phyloP scores from a whole-genome alignment of 306 rosid genomes.

The Heteromeles arbutifolia region DNA sequence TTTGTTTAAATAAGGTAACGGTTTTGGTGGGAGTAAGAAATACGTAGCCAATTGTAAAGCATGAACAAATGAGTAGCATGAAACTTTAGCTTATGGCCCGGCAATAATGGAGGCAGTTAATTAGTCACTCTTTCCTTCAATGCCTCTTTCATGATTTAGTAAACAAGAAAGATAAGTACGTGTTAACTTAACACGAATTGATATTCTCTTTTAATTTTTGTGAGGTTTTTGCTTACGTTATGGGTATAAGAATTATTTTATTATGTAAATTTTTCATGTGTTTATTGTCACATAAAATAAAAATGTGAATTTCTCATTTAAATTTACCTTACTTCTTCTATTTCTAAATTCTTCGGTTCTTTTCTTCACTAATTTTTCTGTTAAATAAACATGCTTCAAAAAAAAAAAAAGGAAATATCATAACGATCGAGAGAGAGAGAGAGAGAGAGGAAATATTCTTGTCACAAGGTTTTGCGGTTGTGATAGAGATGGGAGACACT shows the following conservation, averaged over 20 bases:
- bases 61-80: not conserved
- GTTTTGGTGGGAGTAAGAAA: slow-evolving; percentile 10
- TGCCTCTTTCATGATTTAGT: not conserved
- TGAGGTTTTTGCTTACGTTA: not conserved
- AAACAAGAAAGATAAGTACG: not conserved
- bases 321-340: too few relatives aligned
- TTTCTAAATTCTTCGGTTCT: not conserved
- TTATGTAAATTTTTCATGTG: not conserved
- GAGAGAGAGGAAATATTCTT: not conserved
- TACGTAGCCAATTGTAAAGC: not conserved
- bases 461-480: not conserved
- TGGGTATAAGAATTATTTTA: too few relatives aligned
- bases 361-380: too few relatives aligned
- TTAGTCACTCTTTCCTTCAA: slow-evolving; percentile 4
- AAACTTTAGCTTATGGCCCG: slow-evolving; percentile 22
- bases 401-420: not conserved
- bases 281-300: not conserved
- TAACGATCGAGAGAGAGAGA: not conserved
- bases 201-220: too few relatives aligned
- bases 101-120: slow-evolving; percentile 28
- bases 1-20: not conserved
- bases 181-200: not conserved
- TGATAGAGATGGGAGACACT: slow-evolving; percentile 12
- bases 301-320: not conserved
- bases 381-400: not conserved